Evolutionary conservation across 1,139 yeast species (phyloP).

Genomic region (Waltiozyma sp.): DNA sequence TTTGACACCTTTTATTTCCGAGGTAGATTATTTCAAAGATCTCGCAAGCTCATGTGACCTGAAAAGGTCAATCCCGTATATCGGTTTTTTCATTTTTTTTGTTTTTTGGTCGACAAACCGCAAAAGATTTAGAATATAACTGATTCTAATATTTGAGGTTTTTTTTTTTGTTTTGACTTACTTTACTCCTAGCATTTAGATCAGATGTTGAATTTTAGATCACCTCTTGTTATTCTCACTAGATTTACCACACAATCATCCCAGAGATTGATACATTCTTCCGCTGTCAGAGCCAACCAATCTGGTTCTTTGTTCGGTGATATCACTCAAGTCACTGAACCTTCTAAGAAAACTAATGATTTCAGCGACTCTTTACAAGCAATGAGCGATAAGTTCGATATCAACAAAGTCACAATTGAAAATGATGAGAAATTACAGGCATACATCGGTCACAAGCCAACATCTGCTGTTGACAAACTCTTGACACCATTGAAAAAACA

Average conservation of each 20-base stretch:
- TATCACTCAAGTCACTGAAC: conserved; percentile 11
- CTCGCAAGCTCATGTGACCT: not conserved
- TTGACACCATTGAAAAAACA: conserved; percentile 66
- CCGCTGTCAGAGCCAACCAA: not conserved
- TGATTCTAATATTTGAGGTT: too few relatives aligned
- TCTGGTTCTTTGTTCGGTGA: conserved; percentile 15
- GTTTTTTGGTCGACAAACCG: not conserved
- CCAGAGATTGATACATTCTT: not conserved
- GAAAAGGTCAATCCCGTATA: too few relatives aligned
- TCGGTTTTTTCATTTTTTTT: too few relatives aligned
- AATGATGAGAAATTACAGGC: conserved; percentile 32
- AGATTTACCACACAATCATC: not conserved
- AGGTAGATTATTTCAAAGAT: too few relatives aligned
- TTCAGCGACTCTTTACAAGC: conserved; percentile 16
- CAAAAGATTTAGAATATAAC: not conserved
- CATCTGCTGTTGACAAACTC: conserved; percentile 32
- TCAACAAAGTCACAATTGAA: conserved; percentile 20
- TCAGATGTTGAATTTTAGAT: not conserved
- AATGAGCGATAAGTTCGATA: conserved; percentile 10
- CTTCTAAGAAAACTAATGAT: conserved; percentile 10
- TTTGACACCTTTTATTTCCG: too few relatives aligned
- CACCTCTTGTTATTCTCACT: not conserved
- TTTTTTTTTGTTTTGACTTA: too few relatives aligned
- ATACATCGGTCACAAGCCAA: conserved; percentile 28
- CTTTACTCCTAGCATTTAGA: too few relatives aligned